Evolutionary conservation across 106 monocot species (phyloP).

Genomic region (Platanthera zijinensis): DNA sequence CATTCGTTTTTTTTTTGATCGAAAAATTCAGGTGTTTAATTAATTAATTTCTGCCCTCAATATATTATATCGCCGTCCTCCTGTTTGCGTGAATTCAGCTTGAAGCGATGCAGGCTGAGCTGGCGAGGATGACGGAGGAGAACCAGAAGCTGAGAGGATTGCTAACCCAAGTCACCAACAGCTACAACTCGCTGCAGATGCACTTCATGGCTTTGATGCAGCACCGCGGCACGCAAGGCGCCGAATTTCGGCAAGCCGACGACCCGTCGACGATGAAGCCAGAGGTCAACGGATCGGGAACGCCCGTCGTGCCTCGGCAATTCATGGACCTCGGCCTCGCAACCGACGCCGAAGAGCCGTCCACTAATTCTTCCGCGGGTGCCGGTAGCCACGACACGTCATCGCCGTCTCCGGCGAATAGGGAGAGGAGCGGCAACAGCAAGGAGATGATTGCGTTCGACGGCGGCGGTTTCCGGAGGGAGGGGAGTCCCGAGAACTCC

Average conservation of each 20-base stretch:
- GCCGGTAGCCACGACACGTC: constrained; percentile 15
- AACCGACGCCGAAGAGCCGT: constrained; percentile 21
- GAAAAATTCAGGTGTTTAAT: background rate
- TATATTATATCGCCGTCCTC: background rate
- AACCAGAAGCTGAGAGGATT: constrained; percentile 53
- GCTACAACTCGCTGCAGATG: constrained; percentile 62
- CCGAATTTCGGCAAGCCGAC: background rate
- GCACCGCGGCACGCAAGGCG: constrained; percentile 7
- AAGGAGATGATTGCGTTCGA: constrained; percentile 20
- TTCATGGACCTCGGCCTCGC: constrained; percentile 68
- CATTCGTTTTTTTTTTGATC: background rate
- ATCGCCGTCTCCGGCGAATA: constrained; percentile 21
- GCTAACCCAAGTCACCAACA: constrained; percentile 49
- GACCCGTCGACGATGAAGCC: background rate
- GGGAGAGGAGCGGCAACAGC: background rate
- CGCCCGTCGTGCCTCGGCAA: constrained; percentile 44
- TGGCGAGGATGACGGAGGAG: constrained; percentile 59
- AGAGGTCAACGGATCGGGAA: background rate
- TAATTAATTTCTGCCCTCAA: background rate
- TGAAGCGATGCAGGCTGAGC: constrained; percentile 36
- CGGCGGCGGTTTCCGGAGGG: background rate
- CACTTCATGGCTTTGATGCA: constrained; percentile 56
- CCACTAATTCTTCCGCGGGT: constrained; percentile 57
- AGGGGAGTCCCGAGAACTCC: constrained; percentile 21
- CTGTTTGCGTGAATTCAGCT: constrained; percentile 22